These are phyloP conservation scores for Calonectria montana DNA, from an alignment of 2,329 filamentous ascomycete species.

Conservation along the genomic window DNA sequence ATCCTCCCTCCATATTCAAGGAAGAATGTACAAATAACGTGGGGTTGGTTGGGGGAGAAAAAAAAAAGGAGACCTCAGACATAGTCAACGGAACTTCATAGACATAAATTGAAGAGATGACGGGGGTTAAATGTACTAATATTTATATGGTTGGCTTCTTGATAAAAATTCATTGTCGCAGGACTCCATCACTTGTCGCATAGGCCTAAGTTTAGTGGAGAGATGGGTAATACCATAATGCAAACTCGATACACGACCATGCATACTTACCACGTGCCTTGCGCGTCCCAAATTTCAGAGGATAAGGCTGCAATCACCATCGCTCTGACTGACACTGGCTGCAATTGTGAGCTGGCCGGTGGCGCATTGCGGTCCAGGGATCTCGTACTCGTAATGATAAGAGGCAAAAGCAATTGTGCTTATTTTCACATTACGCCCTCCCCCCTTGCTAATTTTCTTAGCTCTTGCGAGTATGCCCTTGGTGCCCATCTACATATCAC, in stretches of 20 bases:
- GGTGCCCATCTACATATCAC: not conserved
- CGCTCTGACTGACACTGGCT: not conserved
- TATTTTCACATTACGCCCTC: not conserved
- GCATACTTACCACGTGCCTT: not conserved
- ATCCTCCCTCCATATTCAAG: not conserved
- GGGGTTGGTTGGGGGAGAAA: not conserved
- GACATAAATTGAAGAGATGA: not conserved
- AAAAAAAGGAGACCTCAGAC: not conserved
- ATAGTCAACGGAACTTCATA: no score
- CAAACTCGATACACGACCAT: not conserved
- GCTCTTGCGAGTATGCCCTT: not conserved
- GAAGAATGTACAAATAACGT: not conserved
- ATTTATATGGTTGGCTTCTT: not conserved
- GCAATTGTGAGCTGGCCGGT: not conserved
- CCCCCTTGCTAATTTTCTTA: not conserved
- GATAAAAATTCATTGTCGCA: not conserved
- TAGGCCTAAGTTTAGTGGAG: not conserved
- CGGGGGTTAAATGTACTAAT: not conserved
- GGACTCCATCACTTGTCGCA: not conserved
- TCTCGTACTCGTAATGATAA: not conserved
- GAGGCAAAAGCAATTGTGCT: not conserved
- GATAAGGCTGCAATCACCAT: not conserved
- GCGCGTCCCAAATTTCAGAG: not conserved
- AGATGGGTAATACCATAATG: not conserved
- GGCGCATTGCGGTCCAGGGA: not conserved